Conservation (phyloP, 768 basidiomycete species). For the Trametes meyenii region DNA sequence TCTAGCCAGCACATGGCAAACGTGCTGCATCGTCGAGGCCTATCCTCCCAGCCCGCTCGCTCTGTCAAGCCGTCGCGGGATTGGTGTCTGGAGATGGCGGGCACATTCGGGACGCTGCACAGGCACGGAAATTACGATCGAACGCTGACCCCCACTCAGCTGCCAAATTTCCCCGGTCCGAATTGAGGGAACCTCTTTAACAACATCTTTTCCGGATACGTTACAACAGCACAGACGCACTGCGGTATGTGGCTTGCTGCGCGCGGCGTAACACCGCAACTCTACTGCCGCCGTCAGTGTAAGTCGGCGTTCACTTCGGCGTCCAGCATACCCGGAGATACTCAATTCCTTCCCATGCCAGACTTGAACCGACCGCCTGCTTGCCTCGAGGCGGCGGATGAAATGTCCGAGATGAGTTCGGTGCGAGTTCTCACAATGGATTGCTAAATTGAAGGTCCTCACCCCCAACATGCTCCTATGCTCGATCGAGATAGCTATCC, state of each 20-base stretch:
- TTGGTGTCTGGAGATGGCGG: not conserved
- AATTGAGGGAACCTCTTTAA: not conserved
- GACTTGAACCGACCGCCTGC: too few species aligned
- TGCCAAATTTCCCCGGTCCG: not conserved
- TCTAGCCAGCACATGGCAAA: not conserved
- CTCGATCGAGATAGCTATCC: too few species aligned
- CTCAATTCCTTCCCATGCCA: too few species aligned
- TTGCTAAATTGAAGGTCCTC: too few species aligned
- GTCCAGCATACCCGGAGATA: not conserved
- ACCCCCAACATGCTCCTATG: too few species aligned
- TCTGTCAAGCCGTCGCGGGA: not conserved
- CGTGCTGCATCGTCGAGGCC: not conserved
- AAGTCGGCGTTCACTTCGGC: not conserved
- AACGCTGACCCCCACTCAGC: not conserved
- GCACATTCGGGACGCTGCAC: not conserved
- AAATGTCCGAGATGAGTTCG: too few species aligned
- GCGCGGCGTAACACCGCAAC: not conserved
- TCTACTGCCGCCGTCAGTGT: not conserved
- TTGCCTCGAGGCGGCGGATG: too few species aligned
- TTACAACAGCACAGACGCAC: not conserved
- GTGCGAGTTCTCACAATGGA: too few species aligned
- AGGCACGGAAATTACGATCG: conserved; percentile 5
- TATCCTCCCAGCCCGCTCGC: too few species aligned
- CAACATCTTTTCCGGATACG: not conserved
- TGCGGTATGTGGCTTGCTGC: not conserved